phyloP scores from a whole-genome alignment of 495 filamentous ascomycete species.

The Hypoxylon lienhwacheense region DNA sequence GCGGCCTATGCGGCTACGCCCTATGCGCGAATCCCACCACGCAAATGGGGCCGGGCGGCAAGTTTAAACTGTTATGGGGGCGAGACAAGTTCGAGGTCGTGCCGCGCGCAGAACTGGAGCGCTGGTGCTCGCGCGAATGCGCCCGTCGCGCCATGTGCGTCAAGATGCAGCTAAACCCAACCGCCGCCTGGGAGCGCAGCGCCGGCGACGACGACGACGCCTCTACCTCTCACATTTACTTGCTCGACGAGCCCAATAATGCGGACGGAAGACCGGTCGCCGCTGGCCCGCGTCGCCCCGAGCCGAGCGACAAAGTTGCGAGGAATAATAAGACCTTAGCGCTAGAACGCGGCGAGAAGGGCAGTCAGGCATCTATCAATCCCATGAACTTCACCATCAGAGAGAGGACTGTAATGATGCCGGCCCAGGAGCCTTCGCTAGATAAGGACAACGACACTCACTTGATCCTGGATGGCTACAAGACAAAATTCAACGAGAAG shows the following conservation, averaged over 20 bases:
- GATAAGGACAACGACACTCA: slow-evolving; percentile 41
- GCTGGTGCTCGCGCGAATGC: slow-evolving; percentile 86
- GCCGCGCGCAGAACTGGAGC: slow-evolving; percentile 68
- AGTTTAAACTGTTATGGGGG: slow-evolving; percentile 53
- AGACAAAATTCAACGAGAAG: slow-evolving; percentile 35
- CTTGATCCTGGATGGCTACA: slow-evolving; percentile 54
- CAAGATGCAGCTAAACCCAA: slow-evolving; percentile 78
- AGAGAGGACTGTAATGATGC: slow-evolving; percentile 47
- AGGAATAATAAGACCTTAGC: slow-evolving; percentile 50
- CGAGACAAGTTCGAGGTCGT: slow-evolving; percentile 56
- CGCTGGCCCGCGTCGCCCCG: too few relatives aligned
- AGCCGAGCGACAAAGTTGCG: slow-evolving; percentile 39
- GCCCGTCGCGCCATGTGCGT: slow-evolving; percentile 77
- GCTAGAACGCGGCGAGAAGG: slow-evolving; percentile 56
- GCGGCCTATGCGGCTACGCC: slow-evolving; percentile 76
- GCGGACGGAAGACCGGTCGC: slow-evolving; percentile 17
- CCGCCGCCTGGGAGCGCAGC: slow-evolving; percentile 75
- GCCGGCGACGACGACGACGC: slow-evolving; percentile 32
- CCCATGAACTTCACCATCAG: slow-evolving; percentile 47
- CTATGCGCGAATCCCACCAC: slow-evolving; percentile 66
- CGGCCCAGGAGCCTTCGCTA: slow-evolving; percentile 42
- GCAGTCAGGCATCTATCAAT: not conserved
- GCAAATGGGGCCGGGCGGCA: slow-evolving; percentile 47
- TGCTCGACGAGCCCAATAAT: slow-evolving; percentile 55
- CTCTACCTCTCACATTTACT: slow-evolving; percentile 49